Evolutionary conservation across 2,329 filamentous ascomycete genomes (phyloP), one percentile per base, ranked within the genome.

Genomic region (Verticillium dahliae): DNA sequence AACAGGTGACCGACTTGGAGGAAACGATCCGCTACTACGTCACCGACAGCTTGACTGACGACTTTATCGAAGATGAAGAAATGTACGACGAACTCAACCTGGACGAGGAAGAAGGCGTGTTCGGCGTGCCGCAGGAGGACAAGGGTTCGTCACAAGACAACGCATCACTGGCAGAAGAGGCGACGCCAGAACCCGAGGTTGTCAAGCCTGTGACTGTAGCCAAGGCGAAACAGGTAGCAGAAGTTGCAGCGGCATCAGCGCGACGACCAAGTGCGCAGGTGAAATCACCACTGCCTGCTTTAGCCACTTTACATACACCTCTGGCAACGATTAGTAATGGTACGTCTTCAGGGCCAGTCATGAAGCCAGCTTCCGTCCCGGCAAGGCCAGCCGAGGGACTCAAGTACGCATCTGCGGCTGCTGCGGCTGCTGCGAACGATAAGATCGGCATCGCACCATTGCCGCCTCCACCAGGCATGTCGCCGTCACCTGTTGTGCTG

Each of bases 1-100:
- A 93, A 5, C 88, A 95, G 73, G 93, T 99, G 67, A 89, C 86
- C 66, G 91, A 95, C 2, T 80, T 98, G 60, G 91, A 97, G 74
- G 94, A 98, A 68, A 89, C 87, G 73, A 98, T 99, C 74, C 89
- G 89, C 69, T 97, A 97, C 77, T 99, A 98, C 73, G 92, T 98
- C 57, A 88, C 93, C 60, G 92, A 95, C 73, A 92, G 92, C 67
- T 87, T 90, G 77, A 92, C 91, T 67, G 85, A 91, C 56, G 94
- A 98, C 72, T 98, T 92, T 76, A 89, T 92, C 75, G 93, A 97
- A 70, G 93, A 98, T 73, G 95, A 99, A 70, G 89, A 86, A 66
- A 89, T 99, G 75, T 99, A 98, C 78, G 92, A 99, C 72, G 94
- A 97, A 61, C 84, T 98, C 61, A 90, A 93, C 69, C 85, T 99